These are phyloP conservation scores for Hyaloperonospora brassicae DNA, from an alignment of 352 stramenopile genomes.

Conservation along the genomic window DNA sequence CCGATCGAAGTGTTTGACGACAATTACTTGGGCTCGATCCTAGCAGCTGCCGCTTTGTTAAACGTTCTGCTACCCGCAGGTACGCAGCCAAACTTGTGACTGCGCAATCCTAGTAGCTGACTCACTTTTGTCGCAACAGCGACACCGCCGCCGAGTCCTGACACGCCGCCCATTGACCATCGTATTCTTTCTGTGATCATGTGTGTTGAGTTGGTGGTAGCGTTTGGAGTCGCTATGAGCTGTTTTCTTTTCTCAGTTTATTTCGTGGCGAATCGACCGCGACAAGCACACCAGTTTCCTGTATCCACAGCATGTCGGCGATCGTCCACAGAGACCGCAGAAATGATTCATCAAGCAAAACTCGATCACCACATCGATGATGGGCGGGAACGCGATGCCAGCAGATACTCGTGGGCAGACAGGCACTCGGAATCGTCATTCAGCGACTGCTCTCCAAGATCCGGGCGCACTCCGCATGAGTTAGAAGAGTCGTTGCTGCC, in stretches of 20 bases:
- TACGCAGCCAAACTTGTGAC: slow-evolving; percentile 12
- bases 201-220: slow-evolving; percentile 78
- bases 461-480: slow-evolving; percentile 29
- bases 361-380: slow-evolving; percentile 17
- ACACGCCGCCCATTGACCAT: slow-evolving; percentile 72
- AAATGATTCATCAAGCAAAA: slow-evolving; percentile 19
- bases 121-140: slow-evolving; percentile 25
- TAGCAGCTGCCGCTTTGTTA: slow-evolving; percentile 51
- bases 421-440: slow-evolving; percentile 28
- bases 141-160: slow-evolving; percentile 54
- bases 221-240: slow-evolving; percentile 68
- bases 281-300: slow-evolving; percentile 24
- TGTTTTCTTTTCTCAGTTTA: slow-evolving; percentile 85
- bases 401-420: slow-evolving; percentile 19
- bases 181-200: slow-evolving; percentile 81
- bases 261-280: slow-evolving; percentile 79
- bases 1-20: slow-evolving; percentile 40
- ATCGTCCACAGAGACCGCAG: slow-evolving; percentile 12
- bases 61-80: slow-evolving; percentile 71
- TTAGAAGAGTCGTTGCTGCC: slow-evolving; percentile 63
- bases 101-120: slow-evolving; percentile 6
- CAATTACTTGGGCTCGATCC: slow-evolving; percentile 43
- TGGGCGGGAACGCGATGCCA: slow-evolving; percentile 15
- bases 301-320: slow-evolving; percentile 15
- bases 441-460: slow-evolving; percentile 29